Base-by-base conservation (phyloP, 371 early-diverging fungal genomes). In the Syncephalastrum contaminatum region DNA sequence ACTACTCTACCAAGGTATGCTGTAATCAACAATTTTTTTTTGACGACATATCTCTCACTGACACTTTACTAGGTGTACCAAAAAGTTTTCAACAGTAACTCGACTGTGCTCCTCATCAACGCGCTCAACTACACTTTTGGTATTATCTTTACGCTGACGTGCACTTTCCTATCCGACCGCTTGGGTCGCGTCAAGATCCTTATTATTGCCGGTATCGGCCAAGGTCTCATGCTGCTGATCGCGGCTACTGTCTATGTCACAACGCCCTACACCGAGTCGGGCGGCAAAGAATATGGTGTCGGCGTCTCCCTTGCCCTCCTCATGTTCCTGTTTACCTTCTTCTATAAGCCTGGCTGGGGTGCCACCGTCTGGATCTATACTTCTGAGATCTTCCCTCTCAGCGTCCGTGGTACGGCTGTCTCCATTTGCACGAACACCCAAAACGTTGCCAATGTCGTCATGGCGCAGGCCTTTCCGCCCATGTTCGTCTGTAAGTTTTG, bases 311-410 rank as follows among this genome's bases (percentile, higher is more conserved):
- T 63, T n/a, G 63, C 59, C 4, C 30, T 63, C 14, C 59, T 59
- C 49, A 55, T 67, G 59, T 67, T 67, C 59, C 24, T 67, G 41
- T 67, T 67, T 43, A 67, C 63, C 13, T 63, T 63, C 46, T 62
- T 63, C 19, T 67, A 67, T 43, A 67, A 67, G 44, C 67, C 67
- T 19, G 58, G 90, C 25, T 93, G 92, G 93, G 94, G 94, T 15
- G 93, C 94, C 42, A 80, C 90, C 51, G 89, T 86, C 36, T 95
- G 94, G 95, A 88, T 90, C 62, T 91, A 91, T 70, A 90, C 92
- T 30, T 80, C 91, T 18, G 95, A 95, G 63, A 89, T 89, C 63
- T 89, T 82, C 73, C 88, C 91, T 14, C 73, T 81, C 61, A 77
- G 80, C 44, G 74, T 85, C 51, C 84, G 86, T 54, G 82, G 86